Evolutionary conservation across 345 rosid species (phyloP).

Genomic region (Trapa incisa): DNA sequence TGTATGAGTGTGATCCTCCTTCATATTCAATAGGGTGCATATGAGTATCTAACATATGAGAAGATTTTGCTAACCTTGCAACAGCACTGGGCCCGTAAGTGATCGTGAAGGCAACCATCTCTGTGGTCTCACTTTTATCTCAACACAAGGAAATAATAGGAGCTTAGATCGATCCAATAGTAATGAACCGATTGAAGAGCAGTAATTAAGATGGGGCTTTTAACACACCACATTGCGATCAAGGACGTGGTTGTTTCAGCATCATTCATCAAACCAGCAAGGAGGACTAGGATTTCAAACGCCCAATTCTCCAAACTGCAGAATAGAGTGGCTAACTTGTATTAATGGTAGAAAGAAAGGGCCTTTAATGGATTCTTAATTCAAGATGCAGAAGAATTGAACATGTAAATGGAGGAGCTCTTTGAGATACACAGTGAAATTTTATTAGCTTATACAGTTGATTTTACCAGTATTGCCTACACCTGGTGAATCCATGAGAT

Average conservation of each 20-base stretch:
- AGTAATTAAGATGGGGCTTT: background rate
- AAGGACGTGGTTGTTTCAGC: no score
- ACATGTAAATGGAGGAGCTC: no score
- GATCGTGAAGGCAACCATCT: conserved; percentile 47
- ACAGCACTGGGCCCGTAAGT: conserved; percentile 71
- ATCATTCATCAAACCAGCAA: no score
- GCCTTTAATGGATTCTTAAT: background rate
- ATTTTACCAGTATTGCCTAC: no score
- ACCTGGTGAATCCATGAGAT: no score
- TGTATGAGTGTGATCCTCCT: background rate
- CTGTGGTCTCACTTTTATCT: conserved; percentile 38
- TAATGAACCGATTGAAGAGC: background rate
- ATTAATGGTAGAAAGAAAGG: no score
- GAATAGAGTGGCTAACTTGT: no score
- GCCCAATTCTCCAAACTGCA: conserved; percentile 70
- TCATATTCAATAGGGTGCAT: no score
- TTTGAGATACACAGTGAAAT: no score
- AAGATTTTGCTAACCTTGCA: conserved; percentile 40
- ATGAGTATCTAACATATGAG: background rate
- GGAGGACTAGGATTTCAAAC: conserved; percentile 34
- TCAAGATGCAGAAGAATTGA: no score
- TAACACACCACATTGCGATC: conserved; percentile 51
- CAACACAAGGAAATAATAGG: background rate
- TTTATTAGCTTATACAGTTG: no score
- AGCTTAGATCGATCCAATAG: background rate